These are phyloP conservation scores for Thinopyrum elongatum DNA, from an alignment of 176 grass and related monocot species.

Conservation along the genomic window DNA sequence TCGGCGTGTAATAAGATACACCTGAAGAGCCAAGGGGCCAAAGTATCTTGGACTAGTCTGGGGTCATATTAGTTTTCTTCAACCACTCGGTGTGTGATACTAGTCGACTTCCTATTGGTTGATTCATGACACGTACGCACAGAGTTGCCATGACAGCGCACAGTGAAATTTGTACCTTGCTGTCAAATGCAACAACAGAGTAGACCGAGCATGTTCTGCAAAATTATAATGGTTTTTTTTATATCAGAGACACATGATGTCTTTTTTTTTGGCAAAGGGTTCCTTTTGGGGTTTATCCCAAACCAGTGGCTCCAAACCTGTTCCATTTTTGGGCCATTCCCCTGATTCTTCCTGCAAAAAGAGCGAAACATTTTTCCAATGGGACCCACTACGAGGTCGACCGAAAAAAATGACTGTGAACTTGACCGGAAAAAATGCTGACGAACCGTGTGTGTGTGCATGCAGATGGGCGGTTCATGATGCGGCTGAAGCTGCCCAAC, in stretches of 20 bases:
- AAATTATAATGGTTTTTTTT: background rate
- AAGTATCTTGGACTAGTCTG: background rate
- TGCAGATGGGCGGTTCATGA: slow-evolving; percentile 95
- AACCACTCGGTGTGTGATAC: background rate
- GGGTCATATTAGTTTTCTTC: background rate
- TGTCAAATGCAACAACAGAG: background rate
- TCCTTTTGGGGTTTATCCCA: slow-evolving; percentile 12
- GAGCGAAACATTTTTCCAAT: background rate
- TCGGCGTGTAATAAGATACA: background rate
- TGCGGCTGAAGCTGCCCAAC: slow-evolving; percentile 96
- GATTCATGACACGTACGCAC: background rate
- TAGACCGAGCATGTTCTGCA: background rate
- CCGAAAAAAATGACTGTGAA: background rate
- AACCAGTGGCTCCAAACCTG: slow-evolving; percentile 9
- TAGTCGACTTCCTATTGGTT: background rate
- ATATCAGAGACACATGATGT: background rate
- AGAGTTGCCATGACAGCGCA: background rate
- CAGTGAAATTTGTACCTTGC: background rate
- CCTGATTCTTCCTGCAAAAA: background rate
- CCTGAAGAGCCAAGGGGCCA: slow-evolving; percentile 32
- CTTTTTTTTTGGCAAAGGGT: background rate
- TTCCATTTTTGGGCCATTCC: background rate
- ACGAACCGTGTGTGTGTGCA: background rate
- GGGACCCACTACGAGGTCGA: background rate
- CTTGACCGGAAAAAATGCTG: background rate